These are phyloP conservation scores for Parastagonospora nodorum DNA, from an alignment of 2,329 filamentous ascomycete genomes.

Conservation along the genomic window DNA sequence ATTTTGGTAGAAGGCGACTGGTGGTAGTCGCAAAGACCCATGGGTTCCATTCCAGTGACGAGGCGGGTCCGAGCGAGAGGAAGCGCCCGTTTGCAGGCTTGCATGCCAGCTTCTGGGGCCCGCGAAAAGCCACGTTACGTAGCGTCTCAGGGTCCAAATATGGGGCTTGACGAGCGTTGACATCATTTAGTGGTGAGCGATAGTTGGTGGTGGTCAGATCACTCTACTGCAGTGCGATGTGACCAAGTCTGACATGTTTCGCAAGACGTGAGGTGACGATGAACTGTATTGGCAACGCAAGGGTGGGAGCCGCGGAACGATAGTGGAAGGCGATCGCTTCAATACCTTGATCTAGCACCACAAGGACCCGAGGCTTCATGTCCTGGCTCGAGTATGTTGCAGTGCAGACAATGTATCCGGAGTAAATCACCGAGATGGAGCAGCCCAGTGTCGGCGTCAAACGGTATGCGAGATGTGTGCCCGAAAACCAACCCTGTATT, in stretches of 20 bases:
- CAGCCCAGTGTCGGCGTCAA: too few species aligned
- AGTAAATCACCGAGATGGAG: too few species aligned
- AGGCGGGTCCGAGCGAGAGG: background rate
- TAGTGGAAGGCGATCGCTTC: too few species aligned
- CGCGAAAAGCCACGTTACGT: slow-evolving; percentile 1
- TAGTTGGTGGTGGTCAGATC: background rate
- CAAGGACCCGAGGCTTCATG: too few species aligned
- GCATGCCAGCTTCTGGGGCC: background rate
- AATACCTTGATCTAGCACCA: too few species aligned
- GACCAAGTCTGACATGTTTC: slow-evolving; percentile 2
- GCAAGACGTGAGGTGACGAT: background rate
- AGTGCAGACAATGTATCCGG: too few species aligned
- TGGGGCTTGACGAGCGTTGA: slow-evolving; percentile 1
- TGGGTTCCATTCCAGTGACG: background rate
- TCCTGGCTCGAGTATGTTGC: too few species aligned
- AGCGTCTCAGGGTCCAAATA: background rate
- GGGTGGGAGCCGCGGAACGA: background rate
- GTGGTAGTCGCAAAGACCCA: too few species aligned
- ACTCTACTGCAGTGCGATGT: background rate
- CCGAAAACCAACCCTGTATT: too few species aligned
- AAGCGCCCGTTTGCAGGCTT: background rate
- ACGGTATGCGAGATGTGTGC: too few species aligned
- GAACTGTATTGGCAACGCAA: background rate
- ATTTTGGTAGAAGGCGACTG: too few species aligned
- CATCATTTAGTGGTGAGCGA: background rate